Conservation (phyloP, 2,329 filamentous ascomycete genomes). For the Mycosphaerella sp. region DNA sequence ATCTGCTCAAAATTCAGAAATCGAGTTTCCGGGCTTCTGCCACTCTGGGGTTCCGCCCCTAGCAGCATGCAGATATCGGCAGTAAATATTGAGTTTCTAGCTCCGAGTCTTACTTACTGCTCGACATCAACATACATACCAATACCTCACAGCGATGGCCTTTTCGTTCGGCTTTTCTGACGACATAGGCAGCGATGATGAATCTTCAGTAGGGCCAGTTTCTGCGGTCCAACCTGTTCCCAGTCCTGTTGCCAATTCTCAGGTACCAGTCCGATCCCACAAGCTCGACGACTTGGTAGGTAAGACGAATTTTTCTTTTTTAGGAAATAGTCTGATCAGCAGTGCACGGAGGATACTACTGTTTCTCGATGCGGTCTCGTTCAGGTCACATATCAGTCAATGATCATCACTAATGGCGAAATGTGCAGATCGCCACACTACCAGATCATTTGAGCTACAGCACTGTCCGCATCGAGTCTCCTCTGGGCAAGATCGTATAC, state of each 20-base stretch:
- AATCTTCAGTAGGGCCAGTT: slow-evolving; percentile 8
- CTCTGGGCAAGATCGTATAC: slow-evolving; percentile 48
- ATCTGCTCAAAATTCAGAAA: too few relatives aligned
- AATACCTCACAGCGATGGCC: slow-evolving; percentile 22
- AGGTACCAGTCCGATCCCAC: slow-evolving; percentile 31
- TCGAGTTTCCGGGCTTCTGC: too few relatives aligned
- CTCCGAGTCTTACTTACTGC: not conserved
- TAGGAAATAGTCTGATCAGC: too few relatives aligned
- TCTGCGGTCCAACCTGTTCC: slow-evolving; percentile 8
- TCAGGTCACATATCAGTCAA: too few relatives aligned
- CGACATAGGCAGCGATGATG: slow-evolving; percentile 49
- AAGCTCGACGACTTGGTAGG: slow-evolving; percentile 45
- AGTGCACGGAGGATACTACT: too few relatives aligned
- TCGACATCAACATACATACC: not conserved
- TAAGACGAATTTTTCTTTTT: too few relatives aligned
- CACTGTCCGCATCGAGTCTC: slow-evolving; percentile 55
- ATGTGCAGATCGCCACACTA: slow-evolving; percentile 48
- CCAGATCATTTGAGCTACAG: slow-evolving; percentile 70
- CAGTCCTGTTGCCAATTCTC: not conserved
- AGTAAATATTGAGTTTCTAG: not conserved
- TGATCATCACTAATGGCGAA: not conserved
- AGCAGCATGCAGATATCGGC: too few relatives aligned
- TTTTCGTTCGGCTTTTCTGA: slow-evolving; percentile 57
- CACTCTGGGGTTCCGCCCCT: too few relatives aligned
- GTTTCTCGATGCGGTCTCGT: too few relatives aligned